These are phyloP conservation scores for Tolypocladium pustulatum DNA, from an alignment of 2,329 filamentous ascomycete species.

Conservation along the genomic window DNA sequence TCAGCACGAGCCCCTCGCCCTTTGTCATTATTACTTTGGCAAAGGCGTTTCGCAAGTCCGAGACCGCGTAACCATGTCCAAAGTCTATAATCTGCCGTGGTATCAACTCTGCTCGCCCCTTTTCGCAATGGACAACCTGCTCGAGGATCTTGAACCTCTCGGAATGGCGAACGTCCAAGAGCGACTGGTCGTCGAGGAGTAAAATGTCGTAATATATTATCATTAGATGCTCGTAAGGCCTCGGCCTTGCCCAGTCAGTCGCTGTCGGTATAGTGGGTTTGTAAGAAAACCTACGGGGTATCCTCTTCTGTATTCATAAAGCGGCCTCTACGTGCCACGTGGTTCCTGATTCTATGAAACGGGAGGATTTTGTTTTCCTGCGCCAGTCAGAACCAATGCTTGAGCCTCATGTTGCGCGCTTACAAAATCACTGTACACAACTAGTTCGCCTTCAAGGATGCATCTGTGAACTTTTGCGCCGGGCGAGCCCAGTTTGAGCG, in stretches of 20 bases:
- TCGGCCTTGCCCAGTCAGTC: slow-evolving; percentile 26
- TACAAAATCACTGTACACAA: slow-evolving; percentile 62
- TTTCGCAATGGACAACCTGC: slow-evolving; percentile 36
- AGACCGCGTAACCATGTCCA: slow-evolving; percentile 35
- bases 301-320: slow-evolving; percentile 60
- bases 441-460: slow-evolving; percentile 75
- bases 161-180: slow-evolving; percentile 41
- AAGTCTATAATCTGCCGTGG: slow-evolving; percentile 61
- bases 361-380: slow-evolving; percentile 53
- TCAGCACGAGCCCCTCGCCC: slow-evolving; percentile 73
- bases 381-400: slow-evolving; percentile 4
- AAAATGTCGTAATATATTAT: slow-evolving; percentile 51
- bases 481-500: slow-evolving; percentile 48
- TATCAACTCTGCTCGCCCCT: slow-evolving; percentile 57
- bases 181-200: slow-evolving; percentile 40
- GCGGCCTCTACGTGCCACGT: slow-evolving; percentile 62
- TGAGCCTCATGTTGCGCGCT: slow-evolving; percentile 2
- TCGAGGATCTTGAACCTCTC: slow-evolving; percentile 51
- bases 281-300: slow-evolving; percentile 42
- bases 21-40: slow-evolving; percentile 52
- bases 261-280: background rate
- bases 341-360: slow-evolving; percentile 76
- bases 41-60: slow-evolving; percentile 52
- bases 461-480: slow-evolving; percentile 55
- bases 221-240: slow-evolving; percentile 46